Percentiles rank a stretch among this genome's conserved stretches.
phyloP scores from a whole-genome alignment of 371 early-diverging fungal genomes.

The Astathelohania contejeani region DNA sequence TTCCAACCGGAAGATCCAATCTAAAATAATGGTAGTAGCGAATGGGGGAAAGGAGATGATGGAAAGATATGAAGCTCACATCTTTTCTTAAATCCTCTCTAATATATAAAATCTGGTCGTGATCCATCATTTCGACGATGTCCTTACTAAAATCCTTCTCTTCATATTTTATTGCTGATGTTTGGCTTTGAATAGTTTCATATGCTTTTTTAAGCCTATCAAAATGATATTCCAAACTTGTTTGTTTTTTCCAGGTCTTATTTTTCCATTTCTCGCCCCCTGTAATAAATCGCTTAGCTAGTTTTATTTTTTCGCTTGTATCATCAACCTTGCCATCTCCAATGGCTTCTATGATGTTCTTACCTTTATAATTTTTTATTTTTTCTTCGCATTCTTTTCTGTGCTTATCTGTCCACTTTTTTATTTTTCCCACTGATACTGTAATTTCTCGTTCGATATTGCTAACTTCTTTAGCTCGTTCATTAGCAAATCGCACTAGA shows the following conservation, averaged over 20 bases:
- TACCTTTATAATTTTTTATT: neutral
- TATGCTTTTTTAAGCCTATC: neutral
- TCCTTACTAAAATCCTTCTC: neutral
- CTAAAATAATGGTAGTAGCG: slow-evolving; percentile 34
- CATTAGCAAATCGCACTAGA: slow-evolving; percentile 28
- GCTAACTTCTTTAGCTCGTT: slow-evolving; percentile 23
- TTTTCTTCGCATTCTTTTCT: neutral
- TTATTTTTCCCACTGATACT: neutral
- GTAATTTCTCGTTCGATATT: slow-evolving; percentile 1
- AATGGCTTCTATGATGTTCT: neutral
- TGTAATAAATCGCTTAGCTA: slow-evolving; percentile 12
- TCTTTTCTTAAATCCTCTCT: slow-evolving; percentile 27
- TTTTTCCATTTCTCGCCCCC: slow-evolving; percentile 2
- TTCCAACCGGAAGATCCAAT: slow-evolving; percentile 41
- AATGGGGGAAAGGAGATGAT: slow-evolving; percentile 27
- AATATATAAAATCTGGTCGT: slow-evolving; percentile 26
- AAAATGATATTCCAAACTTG: no score
- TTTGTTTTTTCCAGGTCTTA: slow-evolving; percentile 5
- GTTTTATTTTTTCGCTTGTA: slow-evolving; percentile 9
- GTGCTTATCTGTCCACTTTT: neutral
- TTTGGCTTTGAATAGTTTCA: neutral
- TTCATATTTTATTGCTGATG: neutral
- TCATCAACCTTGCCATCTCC: slow-evolving; percentile 11
- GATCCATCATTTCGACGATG: slow-evolving; percentile 8
- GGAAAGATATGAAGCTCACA: slow-evolving; percentile 39